Evolutionary conservation across 305 asterid species (phyloP).

Genomic region (Withania somnifera): DNA sequence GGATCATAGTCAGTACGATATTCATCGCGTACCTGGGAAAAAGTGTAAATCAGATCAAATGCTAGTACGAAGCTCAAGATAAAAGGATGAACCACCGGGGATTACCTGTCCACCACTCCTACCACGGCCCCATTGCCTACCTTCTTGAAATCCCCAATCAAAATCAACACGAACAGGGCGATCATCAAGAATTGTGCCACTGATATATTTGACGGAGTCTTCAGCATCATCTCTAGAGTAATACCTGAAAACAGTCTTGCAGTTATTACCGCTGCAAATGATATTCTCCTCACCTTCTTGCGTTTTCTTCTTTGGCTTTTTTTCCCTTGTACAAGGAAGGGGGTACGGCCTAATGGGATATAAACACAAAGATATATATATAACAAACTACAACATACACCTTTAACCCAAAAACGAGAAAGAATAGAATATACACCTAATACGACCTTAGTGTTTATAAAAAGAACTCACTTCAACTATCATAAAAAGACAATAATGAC

Average conservation of each 20-base stretch:
- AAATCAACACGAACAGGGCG: slow-evolving; percentile 98
- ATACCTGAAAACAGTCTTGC: slow-evolving; percentile 39
- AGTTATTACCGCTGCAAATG: background rate
- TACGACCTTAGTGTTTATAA: background rate
- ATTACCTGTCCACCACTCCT: slow-evolving; percentile 95
- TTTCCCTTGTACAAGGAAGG: background rate
- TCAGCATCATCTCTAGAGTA: slow-evolving; percentile 92
- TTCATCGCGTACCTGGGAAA: slow-evolving; percentile 87
- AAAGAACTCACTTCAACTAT: background rate
- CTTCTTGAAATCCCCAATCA: slow-evolving; percentile 98
- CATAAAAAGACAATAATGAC: no score
- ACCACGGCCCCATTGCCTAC: slow-evolving; percentile 99
- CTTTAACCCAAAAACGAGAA: background rate
- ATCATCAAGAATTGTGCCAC: slow-evolving; percentile 99
- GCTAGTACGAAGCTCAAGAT: background rate
- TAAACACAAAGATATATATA: background rate
- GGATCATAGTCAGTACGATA: slow-evolving; percentile 99
- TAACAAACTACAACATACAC: background rate
- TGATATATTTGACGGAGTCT: slow-evolving; percentile 79
- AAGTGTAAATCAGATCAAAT: background rate
- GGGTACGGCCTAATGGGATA: background rate
- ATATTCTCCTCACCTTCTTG: background rate
- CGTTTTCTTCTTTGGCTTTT: background rate
- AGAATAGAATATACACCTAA: background rate
- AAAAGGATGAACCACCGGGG: background rate